phyloP scores from a whole-genome alignment of 176 grass and related monocot species.

The Themeda triandra region DNA sequence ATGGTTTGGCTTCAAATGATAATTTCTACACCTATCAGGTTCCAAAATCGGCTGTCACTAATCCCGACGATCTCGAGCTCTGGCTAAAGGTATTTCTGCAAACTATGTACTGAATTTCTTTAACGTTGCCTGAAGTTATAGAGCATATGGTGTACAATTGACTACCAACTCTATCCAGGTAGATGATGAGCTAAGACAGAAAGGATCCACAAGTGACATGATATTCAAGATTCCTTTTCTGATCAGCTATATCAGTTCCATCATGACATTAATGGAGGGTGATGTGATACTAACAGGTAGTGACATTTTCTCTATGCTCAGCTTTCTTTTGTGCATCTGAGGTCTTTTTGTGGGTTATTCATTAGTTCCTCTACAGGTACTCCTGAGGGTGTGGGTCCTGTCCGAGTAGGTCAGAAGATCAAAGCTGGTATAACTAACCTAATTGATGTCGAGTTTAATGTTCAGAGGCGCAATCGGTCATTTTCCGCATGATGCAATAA shows the following conservation, averaged over 20 bases:
- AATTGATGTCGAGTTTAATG: constrained; percentile 78
- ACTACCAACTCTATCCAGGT: constrained; percentile 46
- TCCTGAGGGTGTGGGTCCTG: constrained; percentile 75
- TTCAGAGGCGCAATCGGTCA: constrained; percentile 50
- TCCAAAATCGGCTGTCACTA: constrained; percentile 69
- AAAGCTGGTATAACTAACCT: constrained; percentile 83
- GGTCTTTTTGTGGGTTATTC: constrained; percentile 2
- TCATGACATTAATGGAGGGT: constrained; percentile 83
- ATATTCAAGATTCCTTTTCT: constrained; percentile 90
- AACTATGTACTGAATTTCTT: neutral
- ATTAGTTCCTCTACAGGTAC: constrained; percentile 50
- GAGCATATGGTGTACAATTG: neutral
- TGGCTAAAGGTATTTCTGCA: constrained; percentile 76
- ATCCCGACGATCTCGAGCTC: constrained; percentile 76
- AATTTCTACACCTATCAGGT: constrained; percentile 41
- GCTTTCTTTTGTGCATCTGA: neutral
- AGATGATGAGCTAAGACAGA: constrained; percentile 81
- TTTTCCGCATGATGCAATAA: constrained; percentile 28
- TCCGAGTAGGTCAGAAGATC: constrained; percentile 82
- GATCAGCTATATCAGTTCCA: constrained; percentile 86
- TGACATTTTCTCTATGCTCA: neutral
- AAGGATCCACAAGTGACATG: constrained; percentile 83
- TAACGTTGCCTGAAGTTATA: neutral
- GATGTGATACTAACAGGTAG: constrained; percentile 88
- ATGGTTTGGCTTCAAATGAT: neutral